Base-by-base conservation (phyloP, 345 rosid genomes). In the Turritis glabra region DNA sequence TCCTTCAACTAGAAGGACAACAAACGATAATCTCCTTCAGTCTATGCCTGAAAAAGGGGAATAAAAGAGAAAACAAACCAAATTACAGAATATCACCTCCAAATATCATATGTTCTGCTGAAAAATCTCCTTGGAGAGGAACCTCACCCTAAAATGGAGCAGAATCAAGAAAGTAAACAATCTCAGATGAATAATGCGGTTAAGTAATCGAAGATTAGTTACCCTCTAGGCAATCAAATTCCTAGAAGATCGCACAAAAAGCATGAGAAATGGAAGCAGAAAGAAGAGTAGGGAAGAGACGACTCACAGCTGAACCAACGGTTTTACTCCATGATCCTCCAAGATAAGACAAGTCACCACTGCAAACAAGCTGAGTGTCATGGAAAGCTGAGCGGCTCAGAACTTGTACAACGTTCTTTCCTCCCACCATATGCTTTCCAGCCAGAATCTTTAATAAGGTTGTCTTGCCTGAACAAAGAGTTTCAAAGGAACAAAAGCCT, bases 321-420 rank as follows among this genome's bases (percentile, higher is more conserved):
- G 91, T 89, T 88, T 91, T 93, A 80, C 90, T 91, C 97, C 98
- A 93, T 32, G 98, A 93, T 55, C 94, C 97, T 40, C 96, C 98
- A 43, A 93, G 78, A 32, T 93, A 91, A 52, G 98, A 85, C 78
- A 93, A 80, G 76, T 91, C 96, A 51, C 98, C 98, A 2, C 83
- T 63, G 58, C 98, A 93, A 69, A 91, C 96, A 69, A 93, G 79
- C 11, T 82, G 89, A 73, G 97, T 93, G 62, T 93, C 97, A 58
- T 93, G 98, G 75, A 93, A 93, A 41, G 96, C 92, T 2, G 97
- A 93, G 21, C 89, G 81, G 69, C 80, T 88, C 2, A 91, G 84
- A 56, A 93, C 96, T 53, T 80, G 85, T 19, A 93, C 98, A 9
- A 93, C 90, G 19, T 91, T 87, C 52, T 77, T 85, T 33, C 98